Evolutionary conservation across 352 stramenopile genomes (phyloP).

Genomic region (Globisporangium mamillatum): DNA sequence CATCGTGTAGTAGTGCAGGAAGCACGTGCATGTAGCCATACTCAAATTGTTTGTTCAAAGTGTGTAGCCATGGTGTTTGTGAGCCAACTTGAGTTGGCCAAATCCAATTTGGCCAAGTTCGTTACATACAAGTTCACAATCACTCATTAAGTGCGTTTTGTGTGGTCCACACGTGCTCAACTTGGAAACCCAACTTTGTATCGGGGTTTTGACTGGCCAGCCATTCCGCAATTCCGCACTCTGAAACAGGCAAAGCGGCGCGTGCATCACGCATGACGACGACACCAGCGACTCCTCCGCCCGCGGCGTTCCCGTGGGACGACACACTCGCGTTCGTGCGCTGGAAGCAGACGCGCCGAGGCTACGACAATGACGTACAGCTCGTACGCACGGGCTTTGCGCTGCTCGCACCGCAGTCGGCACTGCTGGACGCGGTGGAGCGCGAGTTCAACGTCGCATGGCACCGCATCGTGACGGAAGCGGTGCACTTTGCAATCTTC

Average conservation of each 20-base stretch:
- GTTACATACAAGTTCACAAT: not conserved
- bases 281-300: not conserved
- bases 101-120: not conserved
- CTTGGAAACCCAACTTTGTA: not conserved
- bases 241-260: not conserved
- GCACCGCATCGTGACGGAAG: conserved; percentile 53
- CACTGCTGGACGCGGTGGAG: conserved; percentile 31
- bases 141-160: not conserved
- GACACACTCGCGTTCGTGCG: conserved; percentile 59
- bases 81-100: too few species aligned
- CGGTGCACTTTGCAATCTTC: conserved; percentile 68
- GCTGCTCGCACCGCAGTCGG: conserved; percentile 26
- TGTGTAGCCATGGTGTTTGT: not conserved
- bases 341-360: conserved; percentile 56
- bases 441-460: conserved; percentile 55
- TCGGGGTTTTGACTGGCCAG: conserved; percentile 4
- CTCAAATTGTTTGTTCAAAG: not conserved
- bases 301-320: conserved; percentile 28
- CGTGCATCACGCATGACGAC: not conserved
- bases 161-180: not conserved
- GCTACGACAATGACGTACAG: conserved; percentile 45
- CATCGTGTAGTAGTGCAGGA: not conserved
- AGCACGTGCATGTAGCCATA: not conserved
- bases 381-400: conserved; percentile 37
- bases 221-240: not conserved